A percentile compares a stretch with the other conserved stretches of the same genome.
Conservation (phyloP, 192 early-diverging fungal species). For the Rhizophagus sp. region DNA sequence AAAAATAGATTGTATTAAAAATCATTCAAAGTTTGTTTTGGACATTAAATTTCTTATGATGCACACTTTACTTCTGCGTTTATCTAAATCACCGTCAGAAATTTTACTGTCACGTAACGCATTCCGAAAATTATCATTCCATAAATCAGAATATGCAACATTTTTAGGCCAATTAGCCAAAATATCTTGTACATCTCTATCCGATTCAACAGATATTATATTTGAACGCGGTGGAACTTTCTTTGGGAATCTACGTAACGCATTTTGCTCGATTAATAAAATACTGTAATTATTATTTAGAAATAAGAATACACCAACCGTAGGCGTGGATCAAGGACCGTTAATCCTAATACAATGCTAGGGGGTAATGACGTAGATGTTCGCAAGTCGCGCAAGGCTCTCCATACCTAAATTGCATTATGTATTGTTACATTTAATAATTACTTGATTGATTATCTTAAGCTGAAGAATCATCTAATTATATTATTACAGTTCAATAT, state of each 20-base stretch:
- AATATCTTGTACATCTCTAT: conserved; percentile 40
- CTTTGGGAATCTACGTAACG: conserved; percentile 51
- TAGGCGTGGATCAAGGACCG: conserved; percentile 84
- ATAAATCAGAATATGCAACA: conserved; percentile 54
- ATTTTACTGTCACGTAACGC: conserved; percentile 42
- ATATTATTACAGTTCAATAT: too few species aligned
- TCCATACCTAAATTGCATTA: conserved; percentile 45
- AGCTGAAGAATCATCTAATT: neutral
- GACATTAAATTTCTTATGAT: neutral
- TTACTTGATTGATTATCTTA: too few species aligned
- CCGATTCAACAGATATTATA: conserved; percentile 36
- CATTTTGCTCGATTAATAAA: neutral
- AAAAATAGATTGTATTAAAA: neutral
- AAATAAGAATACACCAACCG: conserved; percentile 42
- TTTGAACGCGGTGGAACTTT: conserved; percentile 42
- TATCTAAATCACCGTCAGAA: conserved; percentile 60
- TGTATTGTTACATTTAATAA: too few species aligned
- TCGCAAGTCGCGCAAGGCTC: conserved; percentile 46
- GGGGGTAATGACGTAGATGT: conserved; percentile 76
- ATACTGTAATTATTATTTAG: neutral
- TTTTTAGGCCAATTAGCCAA: conserved; percentile 60
- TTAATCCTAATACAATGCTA: conserved; percentile 77
- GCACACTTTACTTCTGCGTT: conserved; percentile 42
- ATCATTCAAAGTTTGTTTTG: neutral
- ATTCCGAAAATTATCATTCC: conserved; percentile 54